Base-by-base conservation (phyloP, 1,284 basidiomycete species). In the Lentinus polychrous region DNA sequence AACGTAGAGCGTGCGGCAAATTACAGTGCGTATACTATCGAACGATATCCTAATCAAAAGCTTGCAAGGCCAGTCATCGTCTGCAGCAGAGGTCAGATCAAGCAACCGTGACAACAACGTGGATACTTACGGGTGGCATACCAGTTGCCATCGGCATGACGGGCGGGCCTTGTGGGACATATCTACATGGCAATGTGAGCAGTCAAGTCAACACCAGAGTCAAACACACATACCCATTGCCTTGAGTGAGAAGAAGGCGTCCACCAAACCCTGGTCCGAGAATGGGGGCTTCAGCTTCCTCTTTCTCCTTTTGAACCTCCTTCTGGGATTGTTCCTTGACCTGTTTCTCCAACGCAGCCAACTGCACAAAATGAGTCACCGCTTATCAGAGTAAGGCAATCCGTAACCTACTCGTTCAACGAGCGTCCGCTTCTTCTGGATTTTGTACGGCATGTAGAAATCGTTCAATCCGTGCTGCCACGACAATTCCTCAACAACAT, bases 401-500 rank as follows among this genome's bases (percentile, higher is more conserved):
- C 32, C 42, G 15, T 36, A 49, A 22, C 68, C 5, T 46, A 84
- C 81, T 75, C 78, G 84, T 50, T 85, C 83, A 11, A 82, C 74
- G 60, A 84, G 70, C 24, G 83, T 79, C 49, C 91, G 81, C 63
- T 92, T 85, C 45, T 81, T 78, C 69, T 97, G 94, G 47, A 98
- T 86, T 61, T 82, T 84, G 68, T 90, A 98, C 0, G 94, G 94
- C 88, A 93, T 94, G 61, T 89, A 90, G 72, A 95, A 97, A 69
- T 99, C 96, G 62, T 90, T 90, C 44, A 99, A 75, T 12, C 86
- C 94, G 58, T 96, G 86, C 63, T 91, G 85, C 96, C 96, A 99
- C 55, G 89, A 91, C 35, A 96, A 71, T 68, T 98, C 95, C 68
- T 94, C 90, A 31, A 97, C 91, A 50, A 94, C 72, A 65, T 99